Percentiles rank a stretch among this genome's conserved stretches.
phyloP scores from a whole-genome alignment of 2,329 filamentous ascomycete species.

The Teratosphaeria pseudoeucalypti region DNA sequence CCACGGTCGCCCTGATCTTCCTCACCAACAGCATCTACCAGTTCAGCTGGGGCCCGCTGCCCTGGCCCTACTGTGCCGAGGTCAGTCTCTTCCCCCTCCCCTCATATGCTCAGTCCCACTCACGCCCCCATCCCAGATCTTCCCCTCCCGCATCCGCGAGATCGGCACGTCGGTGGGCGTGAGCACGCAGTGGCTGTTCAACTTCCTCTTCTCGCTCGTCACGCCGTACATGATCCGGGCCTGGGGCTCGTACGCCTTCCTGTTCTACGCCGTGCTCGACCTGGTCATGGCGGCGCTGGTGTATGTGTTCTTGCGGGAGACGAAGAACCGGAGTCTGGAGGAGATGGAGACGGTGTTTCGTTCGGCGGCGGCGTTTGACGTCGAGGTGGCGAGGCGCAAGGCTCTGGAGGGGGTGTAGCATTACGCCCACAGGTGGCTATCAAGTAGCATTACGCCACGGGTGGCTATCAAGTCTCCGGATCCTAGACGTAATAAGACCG shows the following conservation, averaged over 20 bases:
- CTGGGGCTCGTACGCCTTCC: conserved; percentile 35
- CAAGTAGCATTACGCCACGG: too few species aligned
- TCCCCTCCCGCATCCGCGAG: conserved; percentile 42
- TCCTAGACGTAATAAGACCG: too few species aligned
- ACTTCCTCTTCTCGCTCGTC: conserved; percentile 39
- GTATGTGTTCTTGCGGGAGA: conserved; percentile 30
- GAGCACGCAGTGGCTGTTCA: conserved; percentile 42
- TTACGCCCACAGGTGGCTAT: too few species aligned
- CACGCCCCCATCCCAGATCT: conserved; percentile 39
- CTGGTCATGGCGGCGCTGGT: conserved; percentile 32
- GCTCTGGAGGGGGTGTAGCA: background rate
- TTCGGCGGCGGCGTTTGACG: conserved; percentile 16
- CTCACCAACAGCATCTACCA: conserved; percentile 45
- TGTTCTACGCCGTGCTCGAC: conserved; percentile 39
- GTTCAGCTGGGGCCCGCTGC: conserved; percentile 43
- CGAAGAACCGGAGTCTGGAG: conserved; percentile 26
- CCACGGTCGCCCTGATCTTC: conserved; percentile 47
- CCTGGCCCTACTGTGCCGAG: conserved; percentile 41
- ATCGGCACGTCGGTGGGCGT: conserved; percentile 41
- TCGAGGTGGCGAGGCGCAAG: conserved; percentile 6
- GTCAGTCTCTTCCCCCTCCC: conserved; percentile 1
- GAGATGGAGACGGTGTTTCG: conserved; percentile 24
- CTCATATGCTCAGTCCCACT: conserved; percentile 28
- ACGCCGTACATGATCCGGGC: conserved; percentile 44
- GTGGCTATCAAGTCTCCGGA: too few species aligned